Base-by-base conservation (phyloP, 805 yeast genomes). In the Zygoascus flipseniorum region DNA sequence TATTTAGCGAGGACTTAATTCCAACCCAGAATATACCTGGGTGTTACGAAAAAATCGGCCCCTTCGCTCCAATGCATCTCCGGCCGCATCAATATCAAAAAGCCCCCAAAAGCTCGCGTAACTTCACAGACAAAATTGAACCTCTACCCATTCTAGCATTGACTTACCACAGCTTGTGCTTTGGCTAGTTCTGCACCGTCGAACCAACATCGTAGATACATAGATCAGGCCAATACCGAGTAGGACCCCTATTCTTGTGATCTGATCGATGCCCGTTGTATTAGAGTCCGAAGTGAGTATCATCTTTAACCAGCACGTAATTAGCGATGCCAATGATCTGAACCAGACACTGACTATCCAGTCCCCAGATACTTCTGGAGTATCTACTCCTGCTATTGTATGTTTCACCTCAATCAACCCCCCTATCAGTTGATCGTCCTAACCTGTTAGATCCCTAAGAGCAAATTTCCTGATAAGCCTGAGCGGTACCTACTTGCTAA, bases 401-500 rank as follows among this genome's bases (percentile, higher is more conserved):
- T 5, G 47, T 44, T 13, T 44, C 14, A 23, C 5, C 18, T n/a
- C 6, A 37, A 8, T 37, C 42, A 37, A 37, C 4, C 5, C 18
- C 18, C 42, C 8, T 37, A 4, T 8, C 8, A 37, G 18, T 6
- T 14, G 42, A 16, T 37, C 42, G 8, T 37, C 18, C 42, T 37
- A 37, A 16, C 50, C 31, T 13, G 31, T 31, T 31, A 50, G 53
- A 43, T 20, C 14, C 35, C 48, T 8, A 44, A 44, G n/a, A 14
- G 18, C 37, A 52, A 53, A 19, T 50, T 50, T 31, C 37, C 51
- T 4, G 57, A 59, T 32, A 56, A 53, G 47, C 31, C 47, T 10
- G 18, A 53, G 31, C 56, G 60, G 16, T 59, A 59, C 41, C 45
- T 59, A 42, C 51, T 59, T 8, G 56, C 37, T 28, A 55, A 52